phyloP scores from a whole-genome alignment of 306 rosid species.

The Abrus pulchellus region DNA sequence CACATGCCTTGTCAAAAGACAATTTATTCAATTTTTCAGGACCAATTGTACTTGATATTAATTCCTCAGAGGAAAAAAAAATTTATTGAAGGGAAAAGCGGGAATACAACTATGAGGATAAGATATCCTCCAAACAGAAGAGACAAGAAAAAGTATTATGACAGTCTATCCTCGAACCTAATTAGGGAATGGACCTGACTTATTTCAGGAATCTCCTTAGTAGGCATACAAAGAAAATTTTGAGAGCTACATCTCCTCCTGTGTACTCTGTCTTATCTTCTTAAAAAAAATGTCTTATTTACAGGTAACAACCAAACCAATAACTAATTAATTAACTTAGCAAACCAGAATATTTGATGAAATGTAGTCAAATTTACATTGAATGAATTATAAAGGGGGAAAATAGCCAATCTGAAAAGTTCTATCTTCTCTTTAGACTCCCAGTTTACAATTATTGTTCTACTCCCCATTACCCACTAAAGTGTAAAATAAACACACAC shows the following conservation, averaged over 20 bases:
- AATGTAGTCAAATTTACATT: conserved; percentile 34
- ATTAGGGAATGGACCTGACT: neutral
- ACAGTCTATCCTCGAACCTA: conserved; percentile 13
- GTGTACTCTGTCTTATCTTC: conserved; percentile 2
- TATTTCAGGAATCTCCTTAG: neutral
- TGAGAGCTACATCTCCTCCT: conserved; percentile 24
- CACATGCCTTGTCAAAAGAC: conserved; percentile 12
- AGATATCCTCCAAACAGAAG: conserved; percentile 33
- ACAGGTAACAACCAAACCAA: conserved; percentile 4
- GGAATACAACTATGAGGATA: neutral
- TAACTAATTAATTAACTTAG: conserved; percentile 12
- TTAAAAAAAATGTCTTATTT: neutral
- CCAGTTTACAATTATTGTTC: conserved; percentile 14
- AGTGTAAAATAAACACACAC: conserved; percentile 16
- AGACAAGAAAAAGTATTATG: neutral
- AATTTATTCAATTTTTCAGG: neutral
- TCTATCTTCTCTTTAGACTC: conserved; percentile 35
- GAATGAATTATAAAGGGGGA: conserved; percentile 9
- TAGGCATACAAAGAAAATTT: conserved; percentile 2
- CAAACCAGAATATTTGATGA: conserved; percentile 25
- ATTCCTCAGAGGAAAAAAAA: neutral
- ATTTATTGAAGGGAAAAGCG: neutral
- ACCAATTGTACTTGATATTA: neutral
- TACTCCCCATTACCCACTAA: conserved; percentile 19
- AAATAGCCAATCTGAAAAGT: conserved; percentile 31